Evolutionary conservation across 148 eudicot genomes (phyloP), one percentile per base, ranked within the genome.

Genomic region (Amaranthus palmeri): DNA sequence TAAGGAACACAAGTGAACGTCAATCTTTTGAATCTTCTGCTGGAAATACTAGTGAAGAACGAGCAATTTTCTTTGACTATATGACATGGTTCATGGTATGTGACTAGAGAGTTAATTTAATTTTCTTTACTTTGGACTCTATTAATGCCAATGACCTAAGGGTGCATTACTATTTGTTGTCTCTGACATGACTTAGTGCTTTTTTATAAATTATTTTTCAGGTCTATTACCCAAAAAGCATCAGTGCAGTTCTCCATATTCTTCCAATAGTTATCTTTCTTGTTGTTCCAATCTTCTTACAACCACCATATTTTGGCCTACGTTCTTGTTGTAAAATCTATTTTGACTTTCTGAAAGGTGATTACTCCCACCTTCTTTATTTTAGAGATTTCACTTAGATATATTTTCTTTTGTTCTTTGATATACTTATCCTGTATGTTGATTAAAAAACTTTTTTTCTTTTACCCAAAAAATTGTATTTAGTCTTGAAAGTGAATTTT

Each of bases 1-100:
- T 95, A 68, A 79, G 60, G 73, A 88, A 82, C 81, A 86, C 93
- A n/a, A 69, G 64, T 72, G 90, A 90, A 72, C 81, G 88, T 61
- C 79, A 81, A 72, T 71, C 78, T 74, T 71, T 80, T 72, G 65
- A 79, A 77, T 78, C 73, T 64, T 66, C 82, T 81, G 79, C 71
- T 58, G 68, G 73, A 52, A 82, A 65, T 71, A 76, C 80, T 59
- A 72, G 79, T 54, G 80, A 80, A 67, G 92, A 83, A 51, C 83
- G 89, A 47, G 88, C 99, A 44, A 77, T 90, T 60, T 95, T 84
- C 87, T 95, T 95, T 66, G 99, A 95, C 79, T 92, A 85, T 77
- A 80, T 88, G 75, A 78, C 90, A 76, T 85, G 81, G 84, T 92
- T 95, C 82, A 78, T 92, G 99, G 99, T 95, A 88, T 68, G 9